Base-by-base conservation (phyloP, 805 yeast genomes). In the Hanseniaspora lachancei region DNA sequence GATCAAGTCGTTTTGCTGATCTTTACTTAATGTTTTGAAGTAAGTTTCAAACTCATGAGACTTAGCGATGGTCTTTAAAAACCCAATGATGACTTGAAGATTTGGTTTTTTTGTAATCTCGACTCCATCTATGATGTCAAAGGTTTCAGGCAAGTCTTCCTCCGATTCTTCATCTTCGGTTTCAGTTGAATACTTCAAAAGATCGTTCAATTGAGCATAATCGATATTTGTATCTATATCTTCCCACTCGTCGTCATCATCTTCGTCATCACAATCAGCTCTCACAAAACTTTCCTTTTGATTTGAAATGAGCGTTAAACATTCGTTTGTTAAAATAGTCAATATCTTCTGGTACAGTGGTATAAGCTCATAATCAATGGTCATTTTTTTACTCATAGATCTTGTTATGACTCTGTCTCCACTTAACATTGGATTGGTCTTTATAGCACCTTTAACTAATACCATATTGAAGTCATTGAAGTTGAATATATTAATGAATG, bases 341-440 rank as follows among this genome's bases (percentile, higher is more conserved):
- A 88, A 64, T 23, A 91, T 87, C 64, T 87, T 89, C 43, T 75
- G 73, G 16, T 83, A 77, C 0, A 87, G 86, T 0, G 89, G 73
- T 1, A 89, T 74, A 62, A 77, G 79, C 0, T 85, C 79, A 61
- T 76, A 87, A 61, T 74, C 68, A 51, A 79, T 76, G 0, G 86
- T 84, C 76, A 81, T 74, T 16, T 68, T 68, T 61, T 78, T 81
- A 3, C 95, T 80, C 83, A 82, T 85, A 0, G 96, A 86, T 63
- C 97, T 77, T 0, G 97, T 91, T 4, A 87, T 71, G 38, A 91
- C 89, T n/a, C 78, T 61, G 55, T 80, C 84, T 10, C 48, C 34
- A 38, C 27, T 23, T 41, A 47, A 27, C 7, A 72, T 70, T 47
- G 72, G 69, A 62, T 80, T 76, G 2, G 85, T 81, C 32, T 84